Percentiles rank a stretch among this genome's conserved stretches.
These are phyloP conservation scores for Tulasnella sp. DNA, from an alignment of 768 basidiomycete species.

Conservation along the genomic window DNA sequence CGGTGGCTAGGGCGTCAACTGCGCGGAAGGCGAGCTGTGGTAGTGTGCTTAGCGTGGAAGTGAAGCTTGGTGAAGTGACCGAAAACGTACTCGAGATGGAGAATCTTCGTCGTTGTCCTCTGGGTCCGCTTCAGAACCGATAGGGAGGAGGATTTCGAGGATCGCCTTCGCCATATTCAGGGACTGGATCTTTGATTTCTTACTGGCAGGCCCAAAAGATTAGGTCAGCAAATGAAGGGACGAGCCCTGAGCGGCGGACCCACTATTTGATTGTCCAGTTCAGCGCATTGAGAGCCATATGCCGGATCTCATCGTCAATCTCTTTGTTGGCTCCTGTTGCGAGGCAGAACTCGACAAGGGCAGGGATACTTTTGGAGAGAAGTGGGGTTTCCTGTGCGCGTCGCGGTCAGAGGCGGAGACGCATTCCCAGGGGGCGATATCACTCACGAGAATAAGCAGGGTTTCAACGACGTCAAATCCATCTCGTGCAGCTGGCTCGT, in stretches of 20 bases:
- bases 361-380: slow-evolving; percentile 77
- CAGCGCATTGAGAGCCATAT: slow-evolving; percentile 82
- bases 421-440: not conserved
- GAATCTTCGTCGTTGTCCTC: slow-evolving; percentile 91
- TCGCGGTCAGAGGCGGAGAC: not conserved
- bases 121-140: slow-evolving; percentile 88
- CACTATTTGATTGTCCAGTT: slow-evolving; percentile 97
- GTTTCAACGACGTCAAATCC: slow-evolving; percentile 95
- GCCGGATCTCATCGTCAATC: slow-evolving; percentile 71
- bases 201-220: slow-evolving; percentile 43
- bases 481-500: slow-evolving; percentile 77
- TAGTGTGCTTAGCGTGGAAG: slow-evolving; percentile 8
- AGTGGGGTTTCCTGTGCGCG: slow-evolving; percentile 78
- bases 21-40: slow-evolving; percentile 83
- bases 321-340: slow-evolving; percentile 68
- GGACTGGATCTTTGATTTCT: slow-evolving; percentile 90
- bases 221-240: not conserved
- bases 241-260: slow-evolving; percentile 27
- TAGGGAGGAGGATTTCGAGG: slow-evolving; percentile 85
- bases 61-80: not conserved
- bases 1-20: slow-evolving; percentile 86
- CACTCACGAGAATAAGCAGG: slow-evolving; percentile 78
- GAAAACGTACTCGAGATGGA: slow-evolving; percentile 66
- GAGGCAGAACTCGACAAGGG: slow-evolving; percentile 83
- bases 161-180: slow-evolving; percentile 77